These are phyloP conservation scores for Gardenia jasminoides DNA, from an alignment of 257 asterid species.

Conservation along the genomic window DNA sequence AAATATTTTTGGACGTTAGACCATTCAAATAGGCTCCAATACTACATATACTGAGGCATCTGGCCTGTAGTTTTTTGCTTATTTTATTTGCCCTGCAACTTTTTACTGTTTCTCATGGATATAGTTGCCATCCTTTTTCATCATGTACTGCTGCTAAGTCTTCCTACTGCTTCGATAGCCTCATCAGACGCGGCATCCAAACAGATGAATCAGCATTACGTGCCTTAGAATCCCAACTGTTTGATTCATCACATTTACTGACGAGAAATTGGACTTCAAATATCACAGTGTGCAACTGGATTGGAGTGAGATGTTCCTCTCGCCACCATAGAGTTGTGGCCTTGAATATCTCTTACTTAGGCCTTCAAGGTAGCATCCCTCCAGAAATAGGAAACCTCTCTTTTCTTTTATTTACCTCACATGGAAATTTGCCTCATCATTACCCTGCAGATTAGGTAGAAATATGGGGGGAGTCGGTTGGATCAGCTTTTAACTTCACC, in stretches of 20 bases:
- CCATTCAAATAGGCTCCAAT: too few species aligned
- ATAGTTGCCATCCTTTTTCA: neutral
- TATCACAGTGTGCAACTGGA: constrained; percentile 5
- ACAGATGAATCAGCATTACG: constrained; percentile 9
- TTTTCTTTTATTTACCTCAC: constrained; percentile 22
- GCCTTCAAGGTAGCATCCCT: neutral
- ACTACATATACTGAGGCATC: too few species aligned
- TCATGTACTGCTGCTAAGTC: too few species aligned
- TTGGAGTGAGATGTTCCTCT: constrained; percentile 1
- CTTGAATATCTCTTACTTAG: neutral
- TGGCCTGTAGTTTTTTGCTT: too few species aligned
- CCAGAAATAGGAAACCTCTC: constrained; percentile 10
- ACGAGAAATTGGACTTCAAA: constrained; percentile 9
- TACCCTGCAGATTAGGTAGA: too few species aligned
- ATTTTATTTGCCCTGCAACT: too few species aligned
- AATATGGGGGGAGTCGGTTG: too few species aligned
- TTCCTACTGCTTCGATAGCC: too few species aligned
- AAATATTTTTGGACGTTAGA: too few species aligned
- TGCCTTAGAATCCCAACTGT: neutral
- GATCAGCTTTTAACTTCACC: too few species aligned
- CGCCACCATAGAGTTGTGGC: neutral
- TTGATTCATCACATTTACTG: neutral
- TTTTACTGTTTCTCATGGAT: too few species aligned
- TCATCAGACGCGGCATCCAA: too few species aligned
- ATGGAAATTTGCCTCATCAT: constrained; percentile 18